Base-by-base conservation (phyloP, 2,329 filamentous ascomycete genomes). In the Diaporthe vexans region DNA sequence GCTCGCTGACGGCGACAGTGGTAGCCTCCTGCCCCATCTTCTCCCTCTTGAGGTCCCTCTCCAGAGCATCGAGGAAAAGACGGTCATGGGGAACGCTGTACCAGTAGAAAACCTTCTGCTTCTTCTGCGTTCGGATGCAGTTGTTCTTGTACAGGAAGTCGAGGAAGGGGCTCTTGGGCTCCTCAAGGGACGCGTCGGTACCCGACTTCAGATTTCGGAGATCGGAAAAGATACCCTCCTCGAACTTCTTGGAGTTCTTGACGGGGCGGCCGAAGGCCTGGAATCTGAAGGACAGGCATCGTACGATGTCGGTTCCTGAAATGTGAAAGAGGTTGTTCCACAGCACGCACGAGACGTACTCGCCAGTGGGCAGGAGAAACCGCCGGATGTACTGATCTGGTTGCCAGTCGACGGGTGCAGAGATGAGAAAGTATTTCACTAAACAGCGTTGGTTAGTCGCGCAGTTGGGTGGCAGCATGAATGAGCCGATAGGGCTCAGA, bases 101-200 rank as follows among this genome's bases (percentile, higher is more conserved):
- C 97, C 97, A 99, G 87, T 98, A 99, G 82, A 99, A 99, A 78
- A 99, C 97, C 89, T 99, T 99, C 83, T 99, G 97, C 90, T 99
- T 99, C 92, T 99, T 99, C 85, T 99, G 97, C 51, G 97, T 99
- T 79, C 97, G 93, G 80, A 99, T 99, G 90, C 97, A 99, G 88
- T 99, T 99, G 91, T 99, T 99, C 90, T 99, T 99, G 91, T 99
- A 99, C 58, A 99, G 89, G 84, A 98, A 99, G 85, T 99, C 97
- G 76, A 99, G 91, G 86, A 99, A 99, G 1, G 94, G 93, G 86
- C 96, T 98, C 90, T 99, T 99, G 73, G 97, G 97, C 88, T 99
- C 97, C 86, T 99, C 97, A 75, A 99, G 91, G 56, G 97, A 98
- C 65, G 97, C 97, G 88, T 99, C 97, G 80, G 96, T 98, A 78